Base-by-base conservation (phyloP, 495 filamentous ascomycete genomes). In the Jackrogersella multiformis region DNA sequence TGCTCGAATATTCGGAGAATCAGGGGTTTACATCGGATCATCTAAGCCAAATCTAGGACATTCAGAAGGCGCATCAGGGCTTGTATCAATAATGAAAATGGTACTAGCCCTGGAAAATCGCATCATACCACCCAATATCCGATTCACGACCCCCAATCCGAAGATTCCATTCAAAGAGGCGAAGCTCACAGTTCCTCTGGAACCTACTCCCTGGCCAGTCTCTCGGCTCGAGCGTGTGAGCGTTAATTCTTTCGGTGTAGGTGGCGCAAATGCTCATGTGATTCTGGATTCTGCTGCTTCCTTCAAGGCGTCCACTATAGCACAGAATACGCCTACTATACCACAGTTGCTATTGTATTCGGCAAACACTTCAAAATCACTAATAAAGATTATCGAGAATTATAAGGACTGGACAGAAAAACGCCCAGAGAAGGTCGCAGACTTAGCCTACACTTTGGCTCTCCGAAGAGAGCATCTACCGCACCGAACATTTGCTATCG, bases 31-130 rank as follows among this genome's bases (percentile, higher is more conserved):
- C 42, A 77, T 88, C 34, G 84, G 84, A 3, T 82, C 83, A 0
- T 73, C 86, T 0, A 87, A 87, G 53, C 77, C 80, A 0, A 84
- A 84, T 51, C 68, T 85, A 2, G 82, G 85, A 0, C 85, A 87
- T 60, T 53, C 74, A 1, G 85, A 86, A 71, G 82, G 76, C 0
- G 73, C 79, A 1, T 76, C 76, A 28, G 84, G 83, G 0, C 64
- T 86, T 16, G 75, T 79, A 0, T 78, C 76, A 0, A 39, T 86
- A 4, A 80, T 87, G 23, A 87, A 87, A 49, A 74, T 75, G 1
- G 66, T 78, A 5, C 36, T 84, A 36, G 81, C 80, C 60, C 66
- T 87, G 4, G 80, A 87, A 53, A 77, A 78, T 39, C 76, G 73
- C 26, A 68, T 70, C 42, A 75, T 79, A 45, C 68, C 70, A 5